Evolutionary conservation across 495 filamentous ascomycete species (phyloP).

Genomic region (Podospora sp.): DNA sequence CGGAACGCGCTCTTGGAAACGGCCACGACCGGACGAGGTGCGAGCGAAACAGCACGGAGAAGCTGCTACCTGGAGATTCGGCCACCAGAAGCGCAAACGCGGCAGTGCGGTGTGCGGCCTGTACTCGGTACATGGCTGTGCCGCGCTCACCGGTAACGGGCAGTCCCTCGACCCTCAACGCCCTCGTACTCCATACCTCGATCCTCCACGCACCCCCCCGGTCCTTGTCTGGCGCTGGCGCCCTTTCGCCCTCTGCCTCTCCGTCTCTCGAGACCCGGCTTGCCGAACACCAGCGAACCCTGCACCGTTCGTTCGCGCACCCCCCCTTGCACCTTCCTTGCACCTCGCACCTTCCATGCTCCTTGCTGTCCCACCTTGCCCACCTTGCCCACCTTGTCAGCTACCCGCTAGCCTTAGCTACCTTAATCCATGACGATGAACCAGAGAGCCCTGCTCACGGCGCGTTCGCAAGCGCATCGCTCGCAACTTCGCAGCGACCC

Average conservation of each 20-base stretch:
- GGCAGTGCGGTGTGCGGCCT: conserved; percentile 16
- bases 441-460: not conserved
- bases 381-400: conserved; percentile 12
- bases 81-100: conserved; percentile 28
- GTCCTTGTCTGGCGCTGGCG: not conserved
- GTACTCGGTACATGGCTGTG: not conserved
- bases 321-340: not conserved
- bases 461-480: not conserved
- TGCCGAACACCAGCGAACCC: not conserved
- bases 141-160: not conserved
- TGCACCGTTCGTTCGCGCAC: not conserved
- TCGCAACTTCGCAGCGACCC: not conserved
- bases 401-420: conserved; percentile 19
- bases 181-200: too few species aligned
- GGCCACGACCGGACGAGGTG: conserved; percentile 21
- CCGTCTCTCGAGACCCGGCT: not conserved
- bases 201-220: not conserved
- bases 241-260: not conserved
- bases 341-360: not conserved
- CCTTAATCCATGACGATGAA: not conserved
- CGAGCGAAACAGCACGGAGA: conserved; percentile 1
- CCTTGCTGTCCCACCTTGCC: conserved; percentile 13
- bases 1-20: conserved; percentile 19
- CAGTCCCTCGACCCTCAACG: too few species aligned
- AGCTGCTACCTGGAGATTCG: not conserved